Percentiles rank a stretch among this genome's conserved stretches.
These are phyloP conservation scores for Cytospora chrysosperma DNA, from an alignment of 2,329 filamentous ascomycete genomes.

Conservation along the genomic window DNA sequence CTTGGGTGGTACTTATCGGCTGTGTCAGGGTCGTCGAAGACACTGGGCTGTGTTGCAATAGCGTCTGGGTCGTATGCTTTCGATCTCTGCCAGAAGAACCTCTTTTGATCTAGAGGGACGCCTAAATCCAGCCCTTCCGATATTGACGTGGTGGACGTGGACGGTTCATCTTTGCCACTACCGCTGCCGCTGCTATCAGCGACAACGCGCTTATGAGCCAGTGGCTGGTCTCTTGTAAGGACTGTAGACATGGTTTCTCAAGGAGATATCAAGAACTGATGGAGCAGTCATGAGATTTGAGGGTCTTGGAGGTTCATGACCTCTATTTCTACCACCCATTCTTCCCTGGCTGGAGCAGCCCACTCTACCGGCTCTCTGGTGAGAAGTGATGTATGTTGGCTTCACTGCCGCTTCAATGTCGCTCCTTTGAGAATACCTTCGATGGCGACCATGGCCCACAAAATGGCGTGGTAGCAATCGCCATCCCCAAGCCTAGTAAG, in stretches of 20 bases:
- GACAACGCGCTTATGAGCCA: not conserved
- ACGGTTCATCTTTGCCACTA: constrained; percentile 9
- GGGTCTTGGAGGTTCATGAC: not conserved
- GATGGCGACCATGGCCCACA: constrained; percentile 9
- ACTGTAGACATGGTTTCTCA: constrained; percentile 17
- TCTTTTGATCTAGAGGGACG: constrained; percentile 29
- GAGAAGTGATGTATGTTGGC: not conserved
- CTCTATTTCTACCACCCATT: not conserved
- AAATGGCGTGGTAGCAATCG: constrained; percentile 6
- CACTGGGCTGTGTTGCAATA: constrained; percentile 37
- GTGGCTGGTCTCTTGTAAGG: not conserved
- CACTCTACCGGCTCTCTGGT: not conserved
- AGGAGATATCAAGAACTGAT: not conserved
- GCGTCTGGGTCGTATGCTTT: constrained; percentile 33
- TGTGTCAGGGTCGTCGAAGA: constrained; percentile 40
- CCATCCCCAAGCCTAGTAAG: not conserved
- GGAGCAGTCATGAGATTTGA: too few species aligned
- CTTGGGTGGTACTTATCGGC: constrained; percentile 37
- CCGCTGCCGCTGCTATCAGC: not conserved
- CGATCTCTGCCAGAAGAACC: constrained; percentile 36
- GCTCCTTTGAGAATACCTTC: not conserved
- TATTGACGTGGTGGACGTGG: constrained; percentile 9
- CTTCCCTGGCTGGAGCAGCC: not conserved
- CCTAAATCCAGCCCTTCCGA: constrained; percentile 31
- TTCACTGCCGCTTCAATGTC: not conserved